A percentile compares a stretch with the other conserved stretches of the same genome.
phyloP scores from a whole-genome alignment of 2,329 filamentous ascomycete species.

The Metarhizium guizhouense region DNA sequence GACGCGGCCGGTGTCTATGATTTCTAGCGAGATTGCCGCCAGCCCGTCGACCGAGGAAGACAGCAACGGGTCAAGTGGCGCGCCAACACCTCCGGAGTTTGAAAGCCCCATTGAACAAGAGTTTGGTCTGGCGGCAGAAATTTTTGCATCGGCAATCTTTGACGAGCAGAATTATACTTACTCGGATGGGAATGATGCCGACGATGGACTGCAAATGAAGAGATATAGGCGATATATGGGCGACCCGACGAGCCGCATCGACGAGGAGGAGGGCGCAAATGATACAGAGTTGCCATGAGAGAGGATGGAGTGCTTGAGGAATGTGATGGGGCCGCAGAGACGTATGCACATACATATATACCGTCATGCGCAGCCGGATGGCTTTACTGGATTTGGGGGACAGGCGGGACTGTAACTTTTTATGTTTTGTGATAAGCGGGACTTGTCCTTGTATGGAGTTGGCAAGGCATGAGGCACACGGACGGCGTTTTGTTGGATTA shows the following conservation, averaged over 20 bases:
- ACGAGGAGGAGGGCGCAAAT: constrained; percentile 25
- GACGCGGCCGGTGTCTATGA: constrained; percentile 7
- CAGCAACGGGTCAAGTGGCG: constrained; percentile 19
- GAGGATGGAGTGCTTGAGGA: background rate
- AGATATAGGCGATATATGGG: constrained; percentile 24
- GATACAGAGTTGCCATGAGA: background rate
- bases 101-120: constrained; percentile 22
- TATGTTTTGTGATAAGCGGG: background rate
- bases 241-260: constrained; percentile 25
- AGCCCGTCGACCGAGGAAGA: constrained; percentile 28
- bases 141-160: constrained; percentile 11
- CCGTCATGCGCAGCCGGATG: background rate
- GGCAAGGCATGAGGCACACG: background rate
- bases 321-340: background rate
- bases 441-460: background rate
- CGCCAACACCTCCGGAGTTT: constrained; percentile 28
- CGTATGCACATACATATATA: background rate
- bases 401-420: background rate
- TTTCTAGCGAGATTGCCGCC: constrained; percentile 25
- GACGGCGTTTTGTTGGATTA: constrained; percentile 8
- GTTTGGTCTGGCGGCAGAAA: constrained; percentile 15
- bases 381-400: background rate
- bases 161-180: constrained; percentile 22
- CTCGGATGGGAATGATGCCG: constrained; percentile 19
- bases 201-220: constrained; percentile 27